These are phyloP conservation scores for Jaapia argillacea DNA, from an alignment of 768 basidiomycete genomes.

Conservation along the genomic window DNA sequence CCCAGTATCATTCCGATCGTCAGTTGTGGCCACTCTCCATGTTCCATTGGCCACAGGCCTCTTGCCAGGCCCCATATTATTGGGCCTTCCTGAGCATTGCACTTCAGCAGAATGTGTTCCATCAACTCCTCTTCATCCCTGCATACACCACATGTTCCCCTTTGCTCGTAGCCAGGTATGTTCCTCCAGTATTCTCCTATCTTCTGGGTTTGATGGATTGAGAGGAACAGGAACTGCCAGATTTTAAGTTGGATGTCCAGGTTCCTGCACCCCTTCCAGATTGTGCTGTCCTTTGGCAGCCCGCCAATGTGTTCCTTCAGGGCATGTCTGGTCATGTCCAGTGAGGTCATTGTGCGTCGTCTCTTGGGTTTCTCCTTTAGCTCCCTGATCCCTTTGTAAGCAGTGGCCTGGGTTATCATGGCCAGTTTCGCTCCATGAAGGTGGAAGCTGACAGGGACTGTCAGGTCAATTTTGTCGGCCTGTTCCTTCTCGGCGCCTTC, in stretches of 20 bases:
- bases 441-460: background rate
- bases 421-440: conserved; percentile 9
- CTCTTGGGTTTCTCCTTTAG: background rate
- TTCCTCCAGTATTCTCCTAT: background rate
- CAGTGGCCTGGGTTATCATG: conserved; percentile 12
- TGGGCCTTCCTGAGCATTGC: background rate
- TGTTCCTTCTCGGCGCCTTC: conserved; percentile 7
- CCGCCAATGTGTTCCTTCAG: background rate
- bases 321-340: background rate
- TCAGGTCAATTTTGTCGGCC: background rate
- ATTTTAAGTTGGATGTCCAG: background rate
- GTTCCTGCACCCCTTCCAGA: background rate
- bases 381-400: background rate
- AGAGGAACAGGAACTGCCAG: background rate
- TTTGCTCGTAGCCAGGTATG: background rate
- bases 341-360: background rate
- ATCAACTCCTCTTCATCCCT: background rate
- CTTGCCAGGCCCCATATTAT: background rate
- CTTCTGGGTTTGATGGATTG: background rate
- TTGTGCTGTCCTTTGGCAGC: background rate
- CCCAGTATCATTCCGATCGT: background rate
- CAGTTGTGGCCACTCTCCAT: background rate
- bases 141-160: background rate
- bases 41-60: background rate
- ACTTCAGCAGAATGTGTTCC: background rate